Evolutionary conservation across 2,329 filamentous ascomycete species (phyloP).

Genomic region (Incumbomyces lentus): DNA sequence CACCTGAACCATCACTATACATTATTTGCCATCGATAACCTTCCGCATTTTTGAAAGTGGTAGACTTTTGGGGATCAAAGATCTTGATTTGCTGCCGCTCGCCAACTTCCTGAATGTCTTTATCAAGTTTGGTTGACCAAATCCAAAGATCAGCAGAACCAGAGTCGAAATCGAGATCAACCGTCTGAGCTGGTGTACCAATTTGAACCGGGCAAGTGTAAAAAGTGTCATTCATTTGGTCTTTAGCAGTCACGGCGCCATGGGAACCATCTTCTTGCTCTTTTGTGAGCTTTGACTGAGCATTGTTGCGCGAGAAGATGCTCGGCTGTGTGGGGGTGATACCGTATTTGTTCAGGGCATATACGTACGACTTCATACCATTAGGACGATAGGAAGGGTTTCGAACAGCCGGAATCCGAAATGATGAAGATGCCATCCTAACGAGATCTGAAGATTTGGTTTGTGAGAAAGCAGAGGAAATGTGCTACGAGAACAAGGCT

Average conservation of each 20-base stretch:
- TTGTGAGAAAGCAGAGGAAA: no score
- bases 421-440: constrained; percentile 11
- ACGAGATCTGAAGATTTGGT: not conserved
- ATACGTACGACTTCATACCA: constrained; percentile 55
- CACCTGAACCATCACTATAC: constrained; percentile 59
- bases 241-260: constrained; percentile 44
- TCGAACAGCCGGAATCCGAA: constrained; percentile 41
- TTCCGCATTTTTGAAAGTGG: constrained; percentile 43
- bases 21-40: constrained; percentile 53
- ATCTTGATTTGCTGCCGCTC: constrained; percentile 38
- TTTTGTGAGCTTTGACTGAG: not conserved
- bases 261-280: not conserved
- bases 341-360: constrained; percentile 50
- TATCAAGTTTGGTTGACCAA: constrained; percentile 18
- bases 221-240: constrained; percentile 56
- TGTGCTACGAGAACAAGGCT: no score
- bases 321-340: constrained; percentile 42
- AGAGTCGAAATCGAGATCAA: constrained; percentile 55
- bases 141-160: constrained; percentile 62
- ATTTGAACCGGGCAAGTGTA: constrained; percentile 56
- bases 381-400: constrained; percentile 51
- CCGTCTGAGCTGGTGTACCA: constrained; percentile 53
- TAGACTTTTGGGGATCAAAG: constrained; percentile 53
- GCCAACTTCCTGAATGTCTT: constrained; percentile 25
- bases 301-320: not conserved